A percentile compares a stretch with the other conserved stretches of the same genome.
Conservation (phyloP, 306 rosid genomes). For the Datisca glomerata region DNA sequence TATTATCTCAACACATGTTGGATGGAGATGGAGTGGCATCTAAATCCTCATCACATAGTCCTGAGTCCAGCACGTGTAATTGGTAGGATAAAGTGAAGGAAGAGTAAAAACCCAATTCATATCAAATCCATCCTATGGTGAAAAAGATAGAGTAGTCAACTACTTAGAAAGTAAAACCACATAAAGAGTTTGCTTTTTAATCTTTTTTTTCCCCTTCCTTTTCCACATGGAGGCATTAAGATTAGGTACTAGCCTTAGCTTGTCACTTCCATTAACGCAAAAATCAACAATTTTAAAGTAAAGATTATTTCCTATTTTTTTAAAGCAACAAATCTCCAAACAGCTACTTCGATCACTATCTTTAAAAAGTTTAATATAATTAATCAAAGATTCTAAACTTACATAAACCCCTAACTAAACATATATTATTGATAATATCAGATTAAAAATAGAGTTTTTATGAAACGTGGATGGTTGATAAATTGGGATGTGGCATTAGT, state of each 20-base stretch:
- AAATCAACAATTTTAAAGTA: constrained; percentile 26
- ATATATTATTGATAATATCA: too few relatives aligned
- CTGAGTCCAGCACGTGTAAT: too few relatives aligned
- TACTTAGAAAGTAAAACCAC: constrained; percentile 5
- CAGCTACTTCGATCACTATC: constrained; percentile 51
- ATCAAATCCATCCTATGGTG: constrained; percentile 19
- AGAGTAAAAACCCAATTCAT: constrained; percentile 10
- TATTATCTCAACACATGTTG: too few relatives aligned
- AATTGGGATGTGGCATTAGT: too few relatives aligned
- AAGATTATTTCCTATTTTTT: constrained; percentile 31
- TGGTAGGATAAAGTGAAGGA: constrained; percentile 7
- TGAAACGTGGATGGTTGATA: too few relatives aligned
- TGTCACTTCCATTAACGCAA: constrained; percentile 41
- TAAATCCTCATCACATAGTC: too few relatives aligned
- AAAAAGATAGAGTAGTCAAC: constrained; percentile 24
- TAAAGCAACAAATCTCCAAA: constrained; percentile 62
- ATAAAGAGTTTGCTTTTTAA: constrained; percentile 4
- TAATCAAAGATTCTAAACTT: constrained; percentile 26
- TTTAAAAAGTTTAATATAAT: constrained; percentile 22
- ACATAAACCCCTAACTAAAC: constrained; percentile 12
- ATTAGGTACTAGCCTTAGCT: too few relatives aligned
- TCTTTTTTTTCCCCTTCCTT: constrained; percentile 23
- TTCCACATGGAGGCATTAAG: too few relatives aligned
- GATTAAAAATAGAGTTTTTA: too few relatives aligned
- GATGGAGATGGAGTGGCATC: too few relatives aligned